phyloP scores from a whole-genome alignment of 169 alveolate genomes.

The Plasmodium cynomolgi region DNA sequence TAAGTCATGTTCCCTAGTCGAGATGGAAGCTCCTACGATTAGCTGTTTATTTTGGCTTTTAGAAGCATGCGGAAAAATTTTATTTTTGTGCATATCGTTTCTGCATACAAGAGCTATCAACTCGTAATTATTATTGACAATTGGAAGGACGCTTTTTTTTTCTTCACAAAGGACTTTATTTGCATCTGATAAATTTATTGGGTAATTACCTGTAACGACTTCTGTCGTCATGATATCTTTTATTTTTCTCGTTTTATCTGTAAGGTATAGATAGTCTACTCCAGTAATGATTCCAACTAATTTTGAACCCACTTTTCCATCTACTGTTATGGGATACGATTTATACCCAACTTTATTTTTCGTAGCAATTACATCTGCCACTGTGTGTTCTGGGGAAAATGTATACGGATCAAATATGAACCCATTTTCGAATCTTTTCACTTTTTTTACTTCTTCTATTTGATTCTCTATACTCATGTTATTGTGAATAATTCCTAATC shows the following conservation, averaged over 20 bases:
- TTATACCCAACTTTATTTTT: constrained; percentile 80
- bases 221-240: constrained; percentile 89
- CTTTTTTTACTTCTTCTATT: constrained; percentile 89
- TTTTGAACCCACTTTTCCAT: constrained; percentile 89
- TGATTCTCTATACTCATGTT: constrained; percentile 89
- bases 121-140: constrained; percentile 87
- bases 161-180: constrained; percentile 83
- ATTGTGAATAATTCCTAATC: constrained; percentile 94
- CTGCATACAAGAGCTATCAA: constrained; percentile 91
- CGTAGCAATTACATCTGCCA: constrained; percentile 85
- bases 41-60: constrained; percentile 90
- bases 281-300: constrained; percentile 90
- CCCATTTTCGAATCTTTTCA: constrained; percentile 93
- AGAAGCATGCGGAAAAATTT: constrained; percentile 90
- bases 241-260: constrained; percentile 84
- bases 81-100: constrained; percentile 89
- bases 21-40: constrained; percentile 91
- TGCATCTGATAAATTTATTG: constrained; percentile 89
- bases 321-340: constrained; percentile 91
- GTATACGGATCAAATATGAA: constrained; percentile 90
- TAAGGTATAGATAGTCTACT: constrained; percentile 89
- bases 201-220: constrained; percentile 86
- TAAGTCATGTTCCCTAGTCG: constrained; percentile 80
- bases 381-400: constrained; percentile 88
- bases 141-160: constrained; percentile 90